Percentiles rank a stretch among this genome's conserved stretches.
Conservation (phyloP, 805 yeast genomes). For the Candida nanaspora region DNA sequence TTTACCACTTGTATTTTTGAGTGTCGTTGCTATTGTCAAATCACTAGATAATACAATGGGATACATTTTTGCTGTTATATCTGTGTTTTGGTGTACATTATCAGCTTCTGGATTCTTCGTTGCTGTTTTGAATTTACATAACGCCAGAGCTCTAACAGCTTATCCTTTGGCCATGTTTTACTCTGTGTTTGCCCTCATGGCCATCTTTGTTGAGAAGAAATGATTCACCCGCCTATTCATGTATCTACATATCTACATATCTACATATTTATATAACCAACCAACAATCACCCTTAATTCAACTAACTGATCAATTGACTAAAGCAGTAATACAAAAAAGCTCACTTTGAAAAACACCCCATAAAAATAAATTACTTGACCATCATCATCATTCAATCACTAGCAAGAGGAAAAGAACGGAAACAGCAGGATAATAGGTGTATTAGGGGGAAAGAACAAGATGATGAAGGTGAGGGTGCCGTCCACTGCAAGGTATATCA, state of each 20-base stretch:
- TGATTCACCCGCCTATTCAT: neutral
- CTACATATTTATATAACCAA: too few relatives aligned
- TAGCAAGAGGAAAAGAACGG: too few relatives aligned
- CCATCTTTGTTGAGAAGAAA: constrained; percentile 51
- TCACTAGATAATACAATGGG: constrained; percentile 71
- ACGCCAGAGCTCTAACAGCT: constrained; percentile 86
- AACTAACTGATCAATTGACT: neutral
- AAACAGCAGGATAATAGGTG: too few relatives aligned
- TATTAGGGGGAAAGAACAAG: too few relatives aligned
- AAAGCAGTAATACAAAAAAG: neutral
- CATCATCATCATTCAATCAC: neutral
- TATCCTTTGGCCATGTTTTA: constrained; percentile 90
- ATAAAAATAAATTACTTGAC: neutral
- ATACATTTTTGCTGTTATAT: constrained; percentile 55
- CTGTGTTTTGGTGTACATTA: constrained; percentile 86
- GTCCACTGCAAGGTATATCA: constrained; percentile 40
- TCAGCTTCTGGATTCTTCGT: constrained; percentile 92
- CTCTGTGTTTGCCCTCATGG: constrained; percentile 92
- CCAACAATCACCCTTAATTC: too few relatives aligned
- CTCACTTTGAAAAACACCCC: neutral
- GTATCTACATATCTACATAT: neutral
- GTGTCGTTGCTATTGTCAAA: constrained; percentile 61
- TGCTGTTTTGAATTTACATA: constrained; percentile 70
- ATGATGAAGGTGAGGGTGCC: too few relatives aligned
- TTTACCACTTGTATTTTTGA: constrained; percentile 75